Conservation (phyloP, 225 moss, liverwort and hornwort genomes). For the Lunularia cruciata region DNA sequence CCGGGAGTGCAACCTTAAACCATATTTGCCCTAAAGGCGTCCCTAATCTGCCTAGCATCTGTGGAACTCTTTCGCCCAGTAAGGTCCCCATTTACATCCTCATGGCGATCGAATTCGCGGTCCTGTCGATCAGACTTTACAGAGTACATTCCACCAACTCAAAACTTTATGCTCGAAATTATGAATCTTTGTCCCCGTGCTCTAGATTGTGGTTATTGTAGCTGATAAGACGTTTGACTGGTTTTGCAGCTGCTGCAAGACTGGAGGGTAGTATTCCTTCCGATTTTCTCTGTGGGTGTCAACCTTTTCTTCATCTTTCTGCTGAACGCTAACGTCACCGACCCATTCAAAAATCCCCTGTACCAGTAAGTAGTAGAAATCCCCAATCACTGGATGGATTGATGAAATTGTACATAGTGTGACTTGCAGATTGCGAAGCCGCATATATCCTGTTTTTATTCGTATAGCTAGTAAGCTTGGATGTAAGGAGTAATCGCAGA, state of each 20-base stretch:
- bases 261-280: not conserved
- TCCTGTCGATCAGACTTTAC: not conserved
- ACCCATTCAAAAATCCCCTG: not conserved
- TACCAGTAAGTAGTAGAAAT: not conserved
- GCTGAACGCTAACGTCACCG: not conserved
- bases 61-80: not conserved
- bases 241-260: not conserved
- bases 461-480: no score
- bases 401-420: no score
- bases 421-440: no score
- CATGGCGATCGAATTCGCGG: not conserved
- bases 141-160: not conserved
- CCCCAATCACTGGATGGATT: no score
- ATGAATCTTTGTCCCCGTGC: no score
- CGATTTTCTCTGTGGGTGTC: not conserved
- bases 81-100: conserved; percentile 7
- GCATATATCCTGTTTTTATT: no score
- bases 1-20: not conserved
- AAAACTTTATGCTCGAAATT: no score
- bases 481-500: no score
- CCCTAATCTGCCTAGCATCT: not conserved
- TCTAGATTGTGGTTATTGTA: no score
- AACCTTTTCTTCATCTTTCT: conserved; percentile 4
- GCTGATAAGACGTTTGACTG: not conserved
- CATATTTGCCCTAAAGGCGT: not conserved